Base-by-base conservation (phyloP, 73 alveolate genomes). In the Breviolum minutum region DNA sequence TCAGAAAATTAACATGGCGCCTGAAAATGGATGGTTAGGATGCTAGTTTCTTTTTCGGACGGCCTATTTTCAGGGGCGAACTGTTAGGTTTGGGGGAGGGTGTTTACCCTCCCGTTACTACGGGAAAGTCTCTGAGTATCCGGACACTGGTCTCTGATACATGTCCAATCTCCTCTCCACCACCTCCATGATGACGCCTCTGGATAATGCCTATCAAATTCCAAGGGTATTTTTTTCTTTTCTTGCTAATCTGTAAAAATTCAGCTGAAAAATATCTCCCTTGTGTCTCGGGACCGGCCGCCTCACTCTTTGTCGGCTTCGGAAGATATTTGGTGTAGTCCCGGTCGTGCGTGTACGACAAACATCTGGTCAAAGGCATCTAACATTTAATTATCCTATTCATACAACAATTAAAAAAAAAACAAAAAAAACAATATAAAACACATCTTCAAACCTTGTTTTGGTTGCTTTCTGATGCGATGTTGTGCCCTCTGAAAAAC, bases 311-410 rank as follows among this genome's bases (percentile, higher is more conserved):
- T 12, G 99, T 32, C 16, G 94, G 99, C 86, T 80, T 94, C 8
- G 99, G 94, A 32, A 79, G 99, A 63, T 63, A 94, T 32, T 94
- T 81, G 60, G 99, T 94, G 99, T 94, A 94, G 99, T 94, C 99
- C 26, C 94, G 94, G 74, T 94, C 99, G 85, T 94, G 99, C 71
- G 99, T 94, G 94, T 94, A 94, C 30, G 99, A 94, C 74, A 77
- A 24, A 76, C 98, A 92, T 40, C 97, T 91, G n/a, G 11, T 66
- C 17, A 68, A 68, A 68, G 17, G 77, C 77, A 68, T 17, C 77
- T 22, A 68, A 22, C 24, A 17, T 68, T 6, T 68, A 22, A 68
- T 40, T 40, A n/a, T 40, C 54, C 54, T 40, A 40, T 40, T 40
- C 3, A 40, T 40, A 22, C 77, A 68, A 68, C n/a, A 14, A 68